Percentiles rank a stretch among this genome's conserved stretches.
These are phyloP conservation scores for Kalmusia sp. DNA, from an alignment of 2,329 filamentous ascomycete genomes.

Conservation along the genomic window DNA sequence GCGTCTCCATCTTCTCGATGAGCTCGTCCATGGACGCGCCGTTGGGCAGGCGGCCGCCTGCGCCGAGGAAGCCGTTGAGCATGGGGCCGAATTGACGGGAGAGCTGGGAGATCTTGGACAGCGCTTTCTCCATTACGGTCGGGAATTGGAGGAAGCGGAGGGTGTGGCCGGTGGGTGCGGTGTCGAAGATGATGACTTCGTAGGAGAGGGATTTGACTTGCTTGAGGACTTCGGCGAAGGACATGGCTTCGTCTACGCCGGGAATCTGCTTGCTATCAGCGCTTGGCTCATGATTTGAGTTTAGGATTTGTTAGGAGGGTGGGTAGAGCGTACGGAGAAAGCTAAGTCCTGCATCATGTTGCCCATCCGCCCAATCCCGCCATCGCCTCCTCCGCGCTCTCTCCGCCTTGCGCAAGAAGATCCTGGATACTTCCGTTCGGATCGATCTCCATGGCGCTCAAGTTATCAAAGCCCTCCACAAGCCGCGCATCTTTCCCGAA, in stretches of 20 bases:
- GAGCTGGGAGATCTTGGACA: slow-evolving; percentile 95
- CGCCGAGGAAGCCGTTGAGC: slow-evolving; percentile 89
- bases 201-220: slow-evolving; percentile 99
- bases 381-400: slow-evolving; percentile 73
- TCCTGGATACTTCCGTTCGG: slow-evolving; percentile 98
- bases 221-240: slow-evolving; percentile 97
- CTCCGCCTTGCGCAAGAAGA: slow-evolving; percentile 79
- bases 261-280: slow-evolving; percentile 72
- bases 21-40: slow-evolving; percentile 93
- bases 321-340: slow-evolving; percentile 73
- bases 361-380: slow-evolving; percentile 74
- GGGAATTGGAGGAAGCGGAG: slow-evolving; percentile 98
- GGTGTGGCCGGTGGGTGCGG: slow-evolving; percentile 95
- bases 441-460: slow-evolving; percentile 99
- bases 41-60: slow-evolving; percentile 78
- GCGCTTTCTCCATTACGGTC: slow-evolving; percentile 94
- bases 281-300: no score
- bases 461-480: slow-evolving; percentile 88
- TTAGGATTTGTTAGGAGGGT: no score
- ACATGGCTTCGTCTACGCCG: slow-evolving; percentile 99
- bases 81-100: slow-evolving; percentile 95
- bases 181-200: slow-evolving; percentile 99
- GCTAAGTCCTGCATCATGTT: slow-evolving; percentile 99
- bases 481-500: slow-evolving; percentile 98
- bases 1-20: slow-evolving; percentile 90